A percentile compares a stretch with the other conserved stretches of the same genome.
These are phyloP conservation scores for Clarireedia monteithiana DNA, from an alignment of 2,329 filamentous ascomycete species.

Conservation along the genomic window DNA sequence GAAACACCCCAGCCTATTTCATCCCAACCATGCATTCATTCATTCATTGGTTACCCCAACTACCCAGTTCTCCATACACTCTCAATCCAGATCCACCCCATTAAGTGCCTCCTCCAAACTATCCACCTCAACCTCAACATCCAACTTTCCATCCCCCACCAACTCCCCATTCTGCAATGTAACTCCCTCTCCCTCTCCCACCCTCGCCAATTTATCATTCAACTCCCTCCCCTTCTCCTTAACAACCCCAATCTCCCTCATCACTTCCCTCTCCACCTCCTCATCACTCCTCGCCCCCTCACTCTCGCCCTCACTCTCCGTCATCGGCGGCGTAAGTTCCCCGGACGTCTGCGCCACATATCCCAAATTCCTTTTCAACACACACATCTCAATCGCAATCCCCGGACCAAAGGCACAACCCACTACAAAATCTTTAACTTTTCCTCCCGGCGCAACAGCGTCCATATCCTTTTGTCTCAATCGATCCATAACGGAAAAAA, in stretches of 20 bases:
- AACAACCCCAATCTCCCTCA: constrained; percentile 12
- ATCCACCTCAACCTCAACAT: constrained; percentile 2
- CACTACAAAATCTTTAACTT: constrained; percentile 50
- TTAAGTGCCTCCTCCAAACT: constrained; percentile 25
- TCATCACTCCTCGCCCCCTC: constrained; percentile 20
- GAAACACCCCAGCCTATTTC: not conserved
- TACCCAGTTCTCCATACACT: not conserved
- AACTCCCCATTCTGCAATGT: constrained; percentile 13
- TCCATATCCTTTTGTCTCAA: constrained; percentile 55
- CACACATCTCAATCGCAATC: constrained; percentile 59
- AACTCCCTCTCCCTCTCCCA: constrained; percentile 9
- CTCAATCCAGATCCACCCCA: constrained; percentile 28
- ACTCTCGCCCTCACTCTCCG: constrained; percentile 15
- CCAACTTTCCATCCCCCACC: not conserved
- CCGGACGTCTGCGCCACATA: constrained; percentile 9
- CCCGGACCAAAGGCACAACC: constrained; percentile 65
- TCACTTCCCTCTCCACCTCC: constrained; percentile 11
- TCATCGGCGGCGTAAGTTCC: constrained; percentile 25
- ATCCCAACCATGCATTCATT: not conserved
- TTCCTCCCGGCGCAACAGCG: constrained; percentile 41
- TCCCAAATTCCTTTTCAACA: constrained; percentile 41
- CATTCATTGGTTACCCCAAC: not conserved
- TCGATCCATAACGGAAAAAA: constrained; percentile 58
- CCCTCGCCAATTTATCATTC: constrained; percentile 16
- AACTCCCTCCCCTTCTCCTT: constrained; percentile 16